A percentile compares a stretch with the other conserved stretches of the same genome.
Evolutionary conservation across 2,329 filamentous ascomycete species (phyloP).

Genomic region (Clonostachys chloroleuca): DNA sequence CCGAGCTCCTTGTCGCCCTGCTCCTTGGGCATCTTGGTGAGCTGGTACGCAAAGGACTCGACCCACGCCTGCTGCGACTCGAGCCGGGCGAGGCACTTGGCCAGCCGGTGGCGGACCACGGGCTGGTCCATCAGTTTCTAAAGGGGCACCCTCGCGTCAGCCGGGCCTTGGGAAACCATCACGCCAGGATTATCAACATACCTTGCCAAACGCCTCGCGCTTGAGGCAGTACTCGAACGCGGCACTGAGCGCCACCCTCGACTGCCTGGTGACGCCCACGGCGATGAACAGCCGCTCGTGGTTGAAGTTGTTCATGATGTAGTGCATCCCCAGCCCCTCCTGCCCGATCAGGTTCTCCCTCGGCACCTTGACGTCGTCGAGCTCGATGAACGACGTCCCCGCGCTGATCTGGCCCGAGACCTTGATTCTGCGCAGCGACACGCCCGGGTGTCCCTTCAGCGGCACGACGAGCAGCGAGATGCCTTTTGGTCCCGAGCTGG

Average conservation of each 20-base stretch:
- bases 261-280: constrained; percentile 57
- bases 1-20: constrained; percentile 62
- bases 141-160: background rate
- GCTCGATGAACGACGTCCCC: constrained; percentile 71
- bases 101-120: constrained; percentile 68
- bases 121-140: constrained; percentile 65
- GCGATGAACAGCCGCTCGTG: constrained; percentile 68
- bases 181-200: background rate
- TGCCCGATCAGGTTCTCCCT: constrained; percentile 64
- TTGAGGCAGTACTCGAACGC: constrained; percentile 30
- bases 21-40: constrained; percentile 57
- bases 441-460: constrained; percentile 61
- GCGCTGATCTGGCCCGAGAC: constrained; percentile 60
- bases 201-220: constrained; percentile 28
- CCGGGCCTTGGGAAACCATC: background rate
- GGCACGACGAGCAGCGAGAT: constrained; percentile 67
- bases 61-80: constrained; percentile 71
- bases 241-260: constrained; percentile 30
- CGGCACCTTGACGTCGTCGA: constrained; percentile 71
- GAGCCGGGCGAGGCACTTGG: constrained; percentile 63
- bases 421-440: constrained; percentile 63
- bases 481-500: constrained; percentile 54
- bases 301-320: constrained; percentile 78
- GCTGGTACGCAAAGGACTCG: constrained; percentile 65
- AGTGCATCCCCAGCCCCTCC: constrained; percentile 69